These are phyloP conservation scores for Bipolaris gigantea DNA, from an alignment of 2,329 filamentous ascomycete species.

Conservation along the genomic window DNA sequence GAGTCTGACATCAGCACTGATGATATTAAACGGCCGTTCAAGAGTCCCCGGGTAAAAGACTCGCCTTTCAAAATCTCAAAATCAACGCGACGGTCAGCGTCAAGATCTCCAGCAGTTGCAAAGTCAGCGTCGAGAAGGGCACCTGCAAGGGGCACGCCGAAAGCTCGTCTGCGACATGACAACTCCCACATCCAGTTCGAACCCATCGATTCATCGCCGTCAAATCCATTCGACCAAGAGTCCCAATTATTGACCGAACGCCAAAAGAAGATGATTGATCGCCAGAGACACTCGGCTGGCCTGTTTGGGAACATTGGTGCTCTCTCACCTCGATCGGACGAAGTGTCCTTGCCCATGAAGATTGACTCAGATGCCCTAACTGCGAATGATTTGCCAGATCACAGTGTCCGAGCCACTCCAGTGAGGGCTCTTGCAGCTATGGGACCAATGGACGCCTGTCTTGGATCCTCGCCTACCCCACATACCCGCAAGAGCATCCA, in stretches of 20 bases:
- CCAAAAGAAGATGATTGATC: constrained; percentile 75
- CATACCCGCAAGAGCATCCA: constrained; percentile 33
- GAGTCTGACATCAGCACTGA: constrained; percentile 41
- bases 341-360: constrained; percentile 29
- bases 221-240: constrained; percentile 53
- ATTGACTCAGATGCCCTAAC: constrained; percentile 34
- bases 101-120: constrained; percentile 31
- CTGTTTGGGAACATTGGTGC: constrained; percentile 66
- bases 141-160: constrained; percentile 42
- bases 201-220: constrained; percentile 63
- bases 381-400: constrained; percentile 28
- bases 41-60: constrained; percentile 29
- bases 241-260: constrained; percentile 77
- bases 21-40: constrained; percentile 16
- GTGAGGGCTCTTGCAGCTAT: constrained; percentile 29
- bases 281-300: constrained; percentile 65
- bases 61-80: constrained; percentile 36
- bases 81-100: constrained; percentile 24
- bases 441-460: constrained; percentile 40
- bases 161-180: constrained; percentile 69
- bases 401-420: constrained; percentile 31
- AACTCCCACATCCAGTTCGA: constrained; percentile 82
- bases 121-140: constrained; percentile 24
- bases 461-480: constrained; percentile 44
- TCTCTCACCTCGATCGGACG: constrained; percentile 19